phyloP scores from a whole-genome alignment of 805 yeast species.

The Candida silvicultrix region DNA sequence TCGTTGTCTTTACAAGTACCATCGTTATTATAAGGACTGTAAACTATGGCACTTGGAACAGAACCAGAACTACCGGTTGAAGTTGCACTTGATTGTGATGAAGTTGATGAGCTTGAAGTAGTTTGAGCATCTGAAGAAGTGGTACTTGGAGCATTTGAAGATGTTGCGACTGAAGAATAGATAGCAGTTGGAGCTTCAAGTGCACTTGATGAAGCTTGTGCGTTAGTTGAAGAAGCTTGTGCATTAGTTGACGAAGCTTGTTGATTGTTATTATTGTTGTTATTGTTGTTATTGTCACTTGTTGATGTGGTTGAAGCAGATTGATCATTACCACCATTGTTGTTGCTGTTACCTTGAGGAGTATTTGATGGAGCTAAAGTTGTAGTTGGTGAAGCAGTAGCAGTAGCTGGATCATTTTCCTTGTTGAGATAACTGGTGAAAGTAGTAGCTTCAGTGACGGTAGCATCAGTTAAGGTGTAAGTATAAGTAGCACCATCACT shows the following conservation, averaged over 20 bases:
- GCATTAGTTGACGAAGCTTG: constrained; percentile 18
- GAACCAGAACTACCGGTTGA: constrained; percentile 22
- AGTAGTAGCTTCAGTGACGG: constrained; percentile 28
- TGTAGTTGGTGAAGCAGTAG: constrained; percentile 11
- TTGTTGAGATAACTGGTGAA: constrained; percentile 23
- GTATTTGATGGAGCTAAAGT: constrained; percentile 18
- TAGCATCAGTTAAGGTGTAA: constrained; percentile 30
- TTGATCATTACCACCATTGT: constrained; percentile 1
- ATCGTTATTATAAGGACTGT: constrained; percentile 72
- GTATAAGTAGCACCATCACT: constrained; percentile 32
- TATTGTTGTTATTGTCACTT: constrained; percentile 10
- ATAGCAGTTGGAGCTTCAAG: constrained; percentile 27
- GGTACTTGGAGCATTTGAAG: constrained; percentile 10
- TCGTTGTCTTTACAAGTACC: constrained; percentile 58
- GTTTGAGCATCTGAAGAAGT: constrained; percentile 21
- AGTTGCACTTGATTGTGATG: constrained; percentile 21
- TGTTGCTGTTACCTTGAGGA: constrained; percentile 6
- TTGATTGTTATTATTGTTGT: constrained; percentile 14
- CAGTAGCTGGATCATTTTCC: constrained; percentile 5
- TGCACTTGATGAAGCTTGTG: constrained; percentile 21
- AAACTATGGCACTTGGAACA: constrained; percentile 56
- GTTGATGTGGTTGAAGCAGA: constrained; percentile 11
- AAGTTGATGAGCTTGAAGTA: constrained; percentile 10
- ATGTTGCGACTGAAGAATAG: constrained; percentile 20
- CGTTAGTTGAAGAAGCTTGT: constrained; percentile 21